Evolutionary conservation across 2,329 filamentous ascomycete species (phyloP).

Genomic region (Cryphonectria japonica): DNA sequence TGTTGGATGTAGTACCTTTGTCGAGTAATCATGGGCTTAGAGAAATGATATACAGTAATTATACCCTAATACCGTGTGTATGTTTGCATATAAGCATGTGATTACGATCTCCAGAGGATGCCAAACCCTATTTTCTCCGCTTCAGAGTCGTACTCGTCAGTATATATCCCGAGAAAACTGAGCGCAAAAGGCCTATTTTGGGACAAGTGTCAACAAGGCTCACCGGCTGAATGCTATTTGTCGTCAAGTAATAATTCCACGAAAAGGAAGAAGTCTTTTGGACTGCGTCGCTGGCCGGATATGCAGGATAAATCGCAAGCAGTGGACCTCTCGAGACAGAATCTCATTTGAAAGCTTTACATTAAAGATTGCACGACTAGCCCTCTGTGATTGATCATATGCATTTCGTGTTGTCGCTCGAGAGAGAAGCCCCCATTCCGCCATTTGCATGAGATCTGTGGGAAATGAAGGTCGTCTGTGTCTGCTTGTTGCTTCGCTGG

Average conservation of each 20-base stretch:
- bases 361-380: not conserved
- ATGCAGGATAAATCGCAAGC: not conserved
- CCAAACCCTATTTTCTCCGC: not conserved
- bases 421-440: not conserved
- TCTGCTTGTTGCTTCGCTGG: not conserved
- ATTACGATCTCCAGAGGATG: not conserved
- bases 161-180: constrained; percentile 11
- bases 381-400: not conserved
- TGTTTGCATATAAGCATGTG: not conserved
- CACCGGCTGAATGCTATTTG: not conserved
- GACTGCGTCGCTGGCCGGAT: not conserved
- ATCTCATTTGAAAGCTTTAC: not conserved
- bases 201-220: not conserved
- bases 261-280: no score
- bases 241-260: not conserved
- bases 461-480: not conserved
- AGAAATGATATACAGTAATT: not conserved
- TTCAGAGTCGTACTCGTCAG: constrained; percentile 6
- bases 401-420: not conserved
- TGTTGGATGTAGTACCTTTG: not conserved
- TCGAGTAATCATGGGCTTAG: not conserved
- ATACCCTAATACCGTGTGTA: not conserved
- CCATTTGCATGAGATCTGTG: not conserved
- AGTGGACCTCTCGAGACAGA: not conserved
- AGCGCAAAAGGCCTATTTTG: not conserved